A percentile compares a stretch with the other conserved stretches of the same genome.
These are phyloP conservation scores for Paecilomyces dactylethromorphus DNA, from an alignment of 2,329 filamentous ascomycete genomes.

Conservation along the genomic window DNA sequence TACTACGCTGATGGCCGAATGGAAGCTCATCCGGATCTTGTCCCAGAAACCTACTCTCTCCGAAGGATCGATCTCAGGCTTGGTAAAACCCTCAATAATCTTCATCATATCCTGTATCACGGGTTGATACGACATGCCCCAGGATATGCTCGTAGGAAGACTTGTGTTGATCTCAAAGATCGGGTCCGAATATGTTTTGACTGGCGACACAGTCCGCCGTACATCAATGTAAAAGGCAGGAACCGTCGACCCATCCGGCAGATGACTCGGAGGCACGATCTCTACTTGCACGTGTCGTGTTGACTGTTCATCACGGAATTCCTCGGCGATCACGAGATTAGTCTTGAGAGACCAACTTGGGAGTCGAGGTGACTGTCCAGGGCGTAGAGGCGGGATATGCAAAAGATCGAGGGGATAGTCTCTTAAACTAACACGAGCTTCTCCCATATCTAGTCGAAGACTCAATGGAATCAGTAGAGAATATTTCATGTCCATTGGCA, in stretches of 20 bases:
- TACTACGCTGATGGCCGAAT: slow-evolving; percentile 78
- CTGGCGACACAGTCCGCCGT: slow-evolving; percentile 81
- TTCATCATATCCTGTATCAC: slow-evolving; percentile 99
- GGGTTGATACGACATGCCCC: slow-evolving; percentile 96
- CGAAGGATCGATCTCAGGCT: slow-evolving; percentile 87
- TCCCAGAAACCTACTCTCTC: slow-evolving; percentile 98
- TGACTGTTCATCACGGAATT: slow-evolving; percentile 75
- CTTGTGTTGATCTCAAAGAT: slow-evolving; percentile 87
- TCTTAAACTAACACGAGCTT: slow-evolving; percentile 75
- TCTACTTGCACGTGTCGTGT: slow-evolving; percentile 74
- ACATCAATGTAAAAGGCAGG: slow-evolving; percentile 78
- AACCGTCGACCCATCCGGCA: slow-evolving; percentile 48
- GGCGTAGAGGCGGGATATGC: slow-evolving; percentile 77
- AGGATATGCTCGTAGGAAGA: slow-evolving; percentile 86
- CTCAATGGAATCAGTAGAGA: slow-evolving; percentile 84
- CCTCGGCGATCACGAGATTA: slow-evolving; percentile 93
- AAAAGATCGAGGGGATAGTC: slow-evolving; percentile 91
- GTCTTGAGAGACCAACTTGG: slow-evolving; percentile 79
- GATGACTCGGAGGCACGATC: slow-evolving; percentile 66
- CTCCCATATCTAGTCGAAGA: slow-evolving; percentile 81
- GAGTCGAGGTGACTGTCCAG: slow-evolving; percentile 69
- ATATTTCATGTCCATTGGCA: slow-evolving; percentile 88
- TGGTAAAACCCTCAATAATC: slow-evolving; percentile 94
- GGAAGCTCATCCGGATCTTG: slow-evolving; percentile 90
- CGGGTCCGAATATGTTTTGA: slow-evolving; percentile 95